Percentiles rank a stretch among this genome's conserved stretches.
These are phyloP conservation scores for Mollisiaceae sp. DNA, from an alignment of 2,329 filamentous ascomycete species.

Conservation along the genomic window DNA sequence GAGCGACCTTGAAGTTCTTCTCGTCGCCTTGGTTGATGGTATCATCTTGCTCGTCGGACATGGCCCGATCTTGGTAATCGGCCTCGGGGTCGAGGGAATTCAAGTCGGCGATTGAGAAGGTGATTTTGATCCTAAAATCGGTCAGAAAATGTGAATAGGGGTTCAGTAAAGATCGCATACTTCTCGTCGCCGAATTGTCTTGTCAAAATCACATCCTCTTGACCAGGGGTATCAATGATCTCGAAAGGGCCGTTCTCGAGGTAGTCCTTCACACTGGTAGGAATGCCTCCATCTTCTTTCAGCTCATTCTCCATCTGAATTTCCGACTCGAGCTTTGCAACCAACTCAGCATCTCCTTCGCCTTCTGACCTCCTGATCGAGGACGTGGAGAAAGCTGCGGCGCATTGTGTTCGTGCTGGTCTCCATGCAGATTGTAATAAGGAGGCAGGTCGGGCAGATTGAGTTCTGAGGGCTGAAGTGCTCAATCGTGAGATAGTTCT, in stretches of 20 bases:
- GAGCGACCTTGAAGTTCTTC: constrained; percentile 57
- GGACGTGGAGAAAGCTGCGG: constrained; percentile 47
- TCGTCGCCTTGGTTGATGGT: constrained; percentile 48
- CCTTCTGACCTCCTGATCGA: constrained; percentile 46
- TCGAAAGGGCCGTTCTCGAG: constrained; percentile 84
- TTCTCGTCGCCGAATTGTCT: constrained; percentile 87
- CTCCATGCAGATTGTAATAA: constrained; percentile 40
- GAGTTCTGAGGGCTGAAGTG: constrained; percentile 55
- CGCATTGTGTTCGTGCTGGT: constrained; percentile 36
- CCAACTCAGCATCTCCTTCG: constrained; percentile 78
- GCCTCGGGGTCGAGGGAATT: constrained; percentile 66
- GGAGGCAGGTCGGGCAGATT: constrained; percentile 45
- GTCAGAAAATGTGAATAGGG: constrained; percentile 37
- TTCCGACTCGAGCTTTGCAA: constrained; percentile 84
- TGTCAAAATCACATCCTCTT: constrained; percentile 85
- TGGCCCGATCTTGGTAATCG: constrained; percentile 60
- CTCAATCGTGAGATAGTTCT: constrained; percentile 65
- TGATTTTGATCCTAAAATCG: constrained; percentile 69
- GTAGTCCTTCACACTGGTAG: constrained; percentile 84
- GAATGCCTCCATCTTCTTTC: constrained; percentile 70
- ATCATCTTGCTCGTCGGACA: constrained; percentile 57
- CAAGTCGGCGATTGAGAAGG: constrained; percentile 85
- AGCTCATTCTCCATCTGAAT: constrained; percentile 83
- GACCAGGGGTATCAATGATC: constrained; percentile 79
- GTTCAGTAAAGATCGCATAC: constrained; percentile 57